Evolutionary conservation across 208 protist species (phyloP).

Genomic region (Leishmania arabica): DNA sequence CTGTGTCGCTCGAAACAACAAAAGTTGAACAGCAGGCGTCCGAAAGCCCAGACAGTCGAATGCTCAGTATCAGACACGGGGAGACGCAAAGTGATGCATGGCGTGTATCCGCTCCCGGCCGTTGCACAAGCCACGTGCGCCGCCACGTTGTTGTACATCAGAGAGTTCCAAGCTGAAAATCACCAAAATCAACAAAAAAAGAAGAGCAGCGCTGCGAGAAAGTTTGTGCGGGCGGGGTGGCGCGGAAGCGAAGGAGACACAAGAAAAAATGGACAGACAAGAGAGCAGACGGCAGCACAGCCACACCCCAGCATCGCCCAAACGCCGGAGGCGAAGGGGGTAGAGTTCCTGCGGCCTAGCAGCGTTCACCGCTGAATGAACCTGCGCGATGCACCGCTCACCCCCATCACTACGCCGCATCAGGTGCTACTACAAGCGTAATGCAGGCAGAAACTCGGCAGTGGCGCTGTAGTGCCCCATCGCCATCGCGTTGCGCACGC

Average conservation of each 20-base stretch:
- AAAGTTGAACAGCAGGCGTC: background rate
- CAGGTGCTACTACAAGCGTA: background rate
- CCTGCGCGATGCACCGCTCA: background rate
- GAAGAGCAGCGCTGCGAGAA: background rate
- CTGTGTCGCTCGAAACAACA: background rate
- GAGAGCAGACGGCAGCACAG: background rate
- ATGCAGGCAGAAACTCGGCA: constrained; percentile 7
- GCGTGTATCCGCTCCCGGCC: background rate
- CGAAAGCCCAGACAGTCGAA: background rate
- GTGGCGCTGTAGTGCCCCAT: constrained; percentile 21
- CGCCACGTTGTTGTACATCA: constrained; percentile 1
- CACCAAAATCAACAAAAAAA: background rate
- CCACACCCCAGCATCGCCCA: background rate
- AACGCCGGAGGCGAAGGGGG: background rate
- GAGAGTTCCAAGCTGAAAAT: background rate
- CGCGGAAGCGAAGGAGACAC: background rate
- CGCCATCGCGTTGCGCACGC: constrained; percentile 21
- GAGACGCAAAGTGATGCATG: background rate
- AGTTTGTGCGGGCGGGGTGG: background rate
- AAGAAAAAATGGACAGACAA: background rate
- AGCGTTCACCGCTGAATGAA: background rate
- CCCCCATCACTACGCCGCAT: background rate
- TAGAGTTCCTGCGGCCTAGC: background rate
- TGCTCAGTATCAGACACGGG: background rate
- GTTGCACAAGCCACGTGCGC: background rate